These are phyloP conservation scores for Mycena kentingensis DNA, from an alignment of 768 basidiomycete genomes.

Conservation along the genomic window DNA sequence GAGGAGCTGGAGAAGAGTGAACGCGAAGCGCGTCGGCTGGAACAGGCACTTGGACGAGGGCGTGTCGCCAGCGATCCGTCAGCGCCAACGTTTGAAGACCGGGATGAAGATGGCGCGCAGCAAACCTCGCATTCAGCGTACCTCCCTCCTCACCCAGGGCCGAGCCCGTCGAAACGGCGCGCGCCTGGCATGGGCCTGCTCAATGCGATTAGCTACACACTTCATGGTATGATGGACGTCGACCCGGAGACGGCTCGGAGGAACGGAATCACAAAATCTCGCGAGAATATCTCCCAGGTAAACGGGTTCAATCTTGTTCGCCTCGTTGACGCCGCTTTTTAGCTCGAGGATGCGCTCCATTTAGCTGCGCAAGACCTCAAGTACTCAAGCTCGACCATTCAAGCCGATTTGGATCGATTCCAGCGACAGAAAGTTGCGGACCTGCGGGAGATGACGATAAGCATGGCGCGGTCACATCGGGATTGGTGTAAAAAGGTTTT, in stretches of 20 bases:
- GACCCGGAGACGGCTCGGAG: slow-evolving; percentile 96
- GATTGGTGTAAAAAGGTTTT: slow-evolving; percentile 96
- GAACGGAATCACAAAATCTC: slow-evolving; percentile 90
- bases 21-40: slow-evolving; percentile 83
- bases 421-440: slow-evolving; percentile 99
- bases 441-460: slow-evolving; percentile 89
- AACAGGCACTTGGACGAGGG: slow-evolving; percentile 78
- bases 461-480: slow-evolving; percentile 85
- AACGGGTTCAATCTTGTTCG: slow-evolving; percentile 3
- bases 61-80: slow-evolving; percentile 35
- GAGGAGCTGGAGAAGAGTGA: slow-evolving; percentile 93
- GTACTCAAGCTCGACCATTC: slow-evolving; percentile 94
- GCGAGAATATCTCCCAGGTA: slow-evolving; percentile 94
- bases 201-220: slow-evolving; percentile 88
- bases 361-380: slow-evolving; percentile 92
- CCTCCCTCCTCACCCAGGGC: slow-evolving; percentile 80
- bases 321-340: slow-evolving; percentile 17
- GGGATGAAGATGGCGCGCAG: slow-evolving; percentile 36
- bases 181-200: slow-evolving; percentile 84
- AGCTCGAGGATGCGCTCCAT: slow-evolving; percentile 96
- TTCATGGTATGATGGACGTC: slow-evolving; percentile 98
- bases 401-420: slow-evolving; percentile 96
- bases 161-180: slow-evolving; percentile 60
- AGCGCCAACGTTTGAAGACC: slow-evolving; percentile 24
- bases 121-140: slow-evolving; percentile 49